Conservation (phyloP, 2,329 filamentous ascomycete genomes). For the Grosmannia huntii region DNA sequence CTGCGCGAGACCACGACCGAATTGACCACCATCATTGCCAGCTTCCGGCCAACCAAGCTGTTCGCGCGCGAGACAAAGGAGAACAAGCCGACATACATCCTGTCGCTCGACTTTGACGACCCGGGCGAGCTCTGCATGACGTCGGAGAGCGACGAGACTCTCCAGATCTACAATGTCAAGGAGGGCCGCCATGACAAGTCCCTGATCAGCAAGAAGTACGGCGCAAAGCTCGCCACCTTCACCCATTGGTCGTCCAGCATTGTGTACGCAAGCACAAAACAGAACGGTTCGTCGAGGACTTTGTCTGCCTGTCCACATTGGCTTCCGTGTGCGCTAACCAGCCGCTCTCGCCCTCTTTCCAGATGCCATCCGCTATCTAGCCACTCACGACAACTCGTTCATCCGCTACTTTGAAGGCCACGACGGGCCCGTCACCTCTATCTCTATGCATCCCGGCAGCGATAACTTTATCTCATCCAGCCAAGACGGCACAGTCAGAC, state of each 20-base stretch:
- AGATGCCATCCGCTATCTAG: constrained; percentile 78
- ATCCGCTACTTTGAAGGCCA: constrained; percentile 95
- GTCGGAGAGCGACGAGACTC: constrained; percentile 83
- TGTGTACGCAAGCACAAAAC: constrained; percentile 90
- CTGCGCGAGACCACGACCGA: constrained; percentile 44
- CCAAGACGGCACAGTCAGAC: constrained; percentile 76
- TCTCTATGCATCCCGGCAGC: constrained; percentile 71
- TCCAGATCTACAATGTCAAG: constrained; percentile 89
- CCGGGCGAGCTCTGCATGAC: constrained; percentile 86
- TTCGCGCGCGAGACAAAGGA: constrained; percentile 46
- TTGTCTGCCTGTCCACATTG: not conserved
- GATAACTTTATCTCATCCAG: constrained; percentile 91
- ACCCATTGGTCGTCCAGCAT: constrained; percentile 86
- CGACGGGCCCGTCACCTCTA: constrained; percentile 67
- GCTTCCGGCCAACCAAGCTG: constrained; percentile 66
- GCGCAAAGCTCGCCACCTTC: constrained; percentile 85
- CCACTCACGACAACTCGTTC: constrained; percentile 89
- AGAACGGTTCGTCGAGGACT: constrained; percentile 52
- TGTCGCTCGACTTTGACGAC: constrained; percentile 94
- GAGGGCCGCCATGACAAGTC: constrained; percentile 84
- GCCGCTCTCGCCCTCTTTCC: not conserved
- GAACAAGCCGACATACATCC: constrained; percentile 49
- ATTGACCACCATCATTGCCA: constrained; percentile 64
- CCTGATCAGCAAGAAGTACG: constrained; percentile 91
- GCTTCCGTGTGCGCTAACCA: not conserved